A percentile compares a stretch with the other conserved stretches of the same genome.
phyloP scores from a whole-genome alignment of 306 rosid species.

The Acmispon strigosus region DNA sequence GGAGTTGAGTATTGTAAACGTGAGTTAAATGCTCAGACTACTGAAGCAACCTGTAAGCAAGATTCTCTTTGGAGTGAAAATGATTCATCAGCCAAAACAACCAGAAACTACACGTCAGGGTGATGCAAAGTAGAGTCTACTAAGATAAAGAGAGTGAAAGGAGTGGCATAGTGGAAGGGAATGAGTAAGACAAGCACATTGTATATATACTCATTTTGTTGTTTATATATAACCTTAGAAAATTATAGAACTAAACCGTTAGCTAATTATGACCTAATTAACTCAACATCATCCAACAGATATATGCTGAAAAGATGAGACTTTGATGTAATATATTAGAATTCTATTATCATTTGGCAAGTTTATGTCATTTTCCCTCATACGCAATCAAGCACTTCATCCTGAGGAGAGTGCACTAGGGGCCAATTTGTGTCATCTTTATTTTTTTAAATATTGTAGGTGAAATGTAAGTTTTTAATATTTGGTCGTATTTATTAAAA shows the following conservation, averaged over 20 bases:
- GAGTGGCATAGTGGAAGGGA: background rate
- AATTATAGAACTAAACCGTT: background rate
- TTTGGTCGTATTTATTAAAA: too few species aligned
- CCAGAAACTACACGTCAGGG: background rate
- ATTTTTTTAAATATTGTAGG: too few species aligned
- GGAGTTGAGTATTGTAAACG: too few species aligned
- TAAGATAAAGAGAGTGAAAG: background rate
- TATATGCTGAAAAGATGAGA: background rate
- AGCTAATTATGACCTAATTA: background rate
- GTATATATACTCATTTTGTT: background rate
- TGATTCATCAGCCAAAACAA: background rate
- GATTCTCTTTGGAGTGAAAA: background rate
- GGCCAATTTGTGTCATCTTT: too few species aligned
- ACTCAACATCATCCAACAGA: background rate
- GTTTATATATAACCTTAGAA: background rate
- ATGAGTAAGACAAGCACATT: background rate
- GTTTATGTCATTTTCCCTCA: background rate
- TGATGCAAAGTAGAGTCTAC: slow-evolving; percentile 12
- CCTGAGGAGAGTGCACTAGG: background rate
- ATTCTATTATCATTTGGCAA: background rate
- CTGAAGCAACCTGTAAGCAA: background rate
- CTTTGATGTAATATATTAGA: background rate
- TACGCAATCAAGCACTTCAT: slow-evolving; percentile 16
- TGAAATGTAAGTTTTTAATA: too few species aligned
- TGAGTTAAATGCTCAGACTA: background rate